Conservation (phyloP, 371 early-diverging fungal genomes). For the Syncephalastrum sp. region DNA sequence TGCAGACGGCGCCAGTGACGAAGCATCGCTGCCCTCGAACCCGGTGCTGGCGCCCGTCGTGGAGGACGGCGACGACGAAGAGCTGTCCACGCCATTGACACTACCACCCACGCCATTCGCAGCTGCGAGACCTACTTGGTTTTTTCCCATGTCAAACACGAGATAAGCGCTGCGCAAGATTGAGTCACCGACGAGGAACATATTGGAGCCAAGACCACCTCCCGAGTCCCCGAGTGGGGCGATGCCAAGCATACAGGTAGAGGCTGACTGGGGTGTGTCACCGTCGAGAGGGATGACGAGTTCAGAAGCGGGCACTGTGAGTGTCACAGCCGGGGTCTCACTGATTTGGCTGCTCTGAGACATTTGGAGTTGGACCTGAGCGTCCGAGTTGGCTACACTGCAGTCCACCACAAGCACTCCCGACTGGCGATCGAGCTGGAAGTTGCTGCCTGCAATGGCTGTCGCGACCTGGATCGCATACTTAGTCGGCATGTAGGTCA, state of each 20-base stretch:
- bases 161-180: constrained; percentile 45
- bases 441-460: constrained; percentile 26
- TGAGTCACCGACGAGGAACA: constrained; percentile 48
- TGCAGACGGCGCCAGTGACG: no score
- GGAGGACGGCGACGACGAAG: constrained; percentile 5
- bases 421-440: constrained; percentile 29
- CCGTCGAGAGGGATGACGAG: constrained; percentile 41
- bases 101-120: constrained; percentile 33
- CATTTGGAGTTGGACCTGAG: constrained; percentile 32
- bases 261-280: constrained; percentile 20
- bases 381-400: constrained; percentile 19
- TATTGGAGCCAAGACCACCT: constrained; percentile 23
- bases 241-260: constrained; percentile 45
- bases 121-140: constrained; percentile 46
- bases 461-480: constrained; percentile 31
- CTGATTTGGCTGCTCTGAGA: constrained; percentile 18
- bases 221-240: constrained; percentile 33
- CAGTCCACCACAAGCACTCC: constrained; percentile 42
- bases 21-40: no score
- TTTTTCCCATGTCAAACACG: constrained; percentile 46
- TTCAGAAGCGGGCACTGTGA: constrained; percentile 36
- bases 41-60: background rate
- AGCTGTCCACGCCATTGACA: constrained; percentile 20
- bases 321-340: constrained; percentile 19
- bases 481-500: constrained; percentile 38